Percentiles rank a stretch among this genome's conserved stretches.
phyloP scores from a whole-genome alignment of 495 filamentous ascomycete genomes.

The Bombardia bombarda region DNA sequence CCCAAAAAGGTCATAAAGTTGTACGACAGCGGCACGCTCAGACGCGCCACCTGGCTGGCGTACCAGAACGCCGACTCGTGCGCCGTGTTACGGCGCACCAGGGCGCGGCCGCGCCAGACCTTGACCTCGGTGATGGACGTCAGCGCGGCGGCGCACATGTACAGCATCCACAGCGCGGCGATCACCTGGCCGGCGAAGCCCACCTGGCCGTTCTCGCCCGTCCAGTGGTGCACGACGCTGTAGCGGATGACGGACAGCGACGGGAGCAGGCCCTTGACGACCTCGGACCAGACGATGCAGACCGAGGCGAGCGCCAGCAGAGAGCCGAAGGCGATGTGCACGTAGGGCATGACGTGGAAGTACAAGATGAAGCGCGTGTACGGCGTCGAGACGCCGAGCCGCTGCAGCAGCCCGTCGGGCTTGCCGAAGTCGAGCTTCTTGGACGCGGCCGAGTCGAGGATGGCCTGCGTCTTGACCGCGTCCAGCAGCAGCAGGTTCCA shows the following conservation, averaged over 20 bases:
- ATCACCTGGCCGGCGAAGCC: conserved; percentile 78
- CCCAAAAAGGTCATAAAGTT: conserved; percentile 90
- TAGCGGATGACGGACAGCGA: conserved; percentile 74
- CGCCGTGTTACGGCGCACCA: conserved; percentile 85
- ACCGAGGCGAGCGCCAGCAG: conserved; percentile 66
- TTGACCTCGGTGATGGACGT: conserved; percentile 81
- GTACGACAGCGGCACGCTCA: conserved; percentile 87
- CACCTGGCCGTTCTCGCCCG: conserved; percentile 55
- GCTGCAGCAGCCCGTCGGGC: conserved; percentile 46
- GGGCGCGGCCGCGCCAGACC: conserved; percentile 87
- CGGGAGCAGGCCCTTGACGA: conserved; percentile 69
- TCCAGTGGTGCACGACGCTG: conserved; percentile 73
- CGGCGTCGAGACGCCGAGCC: conserved; percentile 61
- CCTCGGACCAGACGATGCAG: conserved; percentile 85
- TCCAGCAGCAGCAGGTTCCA: conserved; percentile 74
- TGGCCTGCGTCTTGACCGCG: conserved; percentile 66
- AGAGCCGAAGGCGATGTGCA: conserved; percentile 51
- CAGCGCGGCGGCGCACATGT: conserved; percentile 81
- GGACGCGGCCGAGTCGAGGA: conserved; percentile 75
- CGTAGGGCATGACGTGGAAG: conserved; percentile 57
- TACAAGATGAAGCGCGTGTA: conserved; percentile 76
- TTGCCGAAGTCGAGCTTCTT: conserved; percentile 69
- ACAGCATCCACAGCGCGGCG: conserved; percentile 80
- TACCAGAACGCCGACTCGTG: conserved; percentile 93
- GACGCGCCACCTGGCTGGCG: conserved; percentile 75